phyloP scores from a whole-genome alignment of 768 basidiomycete species.

The Boletus edulis region DNA sequence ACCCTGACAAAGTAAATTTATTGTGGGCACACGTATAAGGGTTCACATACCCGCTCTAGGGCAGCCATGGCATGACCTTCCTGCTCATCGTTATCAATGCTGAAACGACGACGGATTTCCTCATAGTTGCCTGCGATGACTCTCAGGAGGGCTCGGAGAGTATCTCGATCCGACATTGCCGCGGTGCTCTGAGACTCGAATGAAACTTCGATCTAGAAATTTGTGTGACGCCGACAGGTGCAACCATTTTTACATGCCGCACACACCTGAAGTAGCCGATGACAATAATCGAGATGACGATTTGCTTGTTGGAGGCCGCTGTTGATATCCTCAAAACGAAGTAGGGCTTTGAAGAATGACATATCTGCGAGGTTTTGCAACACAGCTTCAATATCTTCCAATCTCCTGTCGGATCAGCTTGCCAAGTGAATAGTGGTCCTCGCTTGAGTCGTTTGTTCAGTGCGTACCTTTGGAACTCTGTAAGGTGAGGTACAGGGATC shows the following conservation, averaged over 20 bases:
- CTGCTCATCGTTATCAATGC: background rate
- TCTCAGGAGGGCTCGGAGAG: background rate
- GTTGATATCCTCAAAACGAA: slow-evolving; percentile 1
- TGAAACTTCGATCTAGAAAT: background rate
- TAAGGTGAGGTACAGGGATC: background rate
- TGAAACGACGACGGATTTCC: background rate
- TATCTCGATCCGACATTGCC: background rate
- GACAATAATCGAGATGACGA: background rate
- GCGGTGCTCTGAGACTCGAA: background rate
- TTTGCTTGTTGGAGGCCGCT: background rate
- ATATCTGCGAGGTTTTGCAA: background rate
- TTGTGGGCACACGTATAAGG: no score
- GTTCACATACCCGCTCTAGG: slow-evolving; percentile 1
- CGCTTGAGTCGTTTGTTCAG: no score
- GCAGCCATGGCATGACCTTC: slow-evolving; percentile 6
- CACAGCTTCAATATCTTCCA: background rate
- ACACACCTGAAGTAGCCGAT: background rate
- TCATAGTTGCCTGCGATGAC: background rate
- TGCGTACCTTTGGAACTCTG: background rate
- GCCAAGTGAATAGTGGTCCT: background rate
- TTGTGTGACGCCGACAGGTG: background rate
- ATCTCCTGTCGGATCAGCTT: background rate
- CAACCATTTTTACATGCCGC: no score
- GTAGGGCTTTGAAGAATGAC: slow-evolving; percentile 7
- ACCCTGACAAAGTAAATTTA: background rate